Evolutionary conservation across 345 rosid species (phyloP).

Genomic region (Rubroshorea leprosula): DNA sequence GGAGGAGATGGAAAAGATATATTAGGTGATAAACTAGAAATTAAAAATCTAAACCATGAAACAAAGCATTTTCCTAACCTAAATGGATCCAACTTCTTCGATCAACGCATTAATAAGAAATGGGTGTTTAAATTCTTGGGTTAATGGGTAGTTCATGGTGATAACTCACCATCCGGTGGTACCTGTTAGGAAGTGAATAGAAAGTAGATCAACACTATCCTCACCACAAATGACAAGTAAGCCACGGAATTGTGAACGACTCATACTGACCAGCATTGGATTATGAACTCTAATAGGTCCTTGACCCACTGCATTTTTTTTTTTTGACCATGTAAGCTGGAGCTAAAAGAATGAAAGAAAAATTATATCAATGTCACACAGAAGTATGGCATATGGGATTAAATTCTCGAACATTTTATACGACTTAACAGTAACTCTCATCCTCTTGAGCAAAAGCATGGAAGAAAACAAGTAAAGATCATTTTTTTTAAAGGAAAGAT

Average conservation of each 20-base stretch:
- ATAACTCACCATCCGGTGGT: conserved; percentile 55
- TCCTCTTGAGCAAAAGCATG: too few relatives aligned
- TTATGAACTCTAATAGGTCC: too few relatives aligned
- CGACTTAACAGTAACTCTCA: too few relatives aligned
- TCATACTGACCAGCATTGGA: conserved; percentile 37
- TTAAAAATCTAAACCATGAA: background rate
- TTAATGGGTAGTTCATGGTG: conserved; percentile 54
- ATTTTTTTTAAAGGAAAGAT: too few relatives aligned
- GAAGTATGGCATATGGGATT: too few relatives aligned
- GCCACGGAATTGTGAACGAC: background rate
- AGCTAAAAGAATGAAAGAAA: too few relatives aligned
- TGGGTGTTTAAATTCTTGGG: conserved; percentile 58
- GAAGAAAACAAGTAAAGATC: too few relatives aligned
- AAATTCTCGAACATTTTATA: too few relatives aligned
- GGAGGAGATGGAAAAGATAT: background rate
- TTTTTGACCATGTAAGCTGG: too few relatives aligned
- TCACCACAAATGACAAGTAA: background rate
- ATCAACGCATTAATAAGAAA: conserved; percentile 49
- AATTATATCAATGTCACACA: too few relatives aligned
- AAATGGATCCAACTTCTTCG: conserved; percentile 50
- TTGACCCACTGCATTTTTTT: too few relatives aligned
- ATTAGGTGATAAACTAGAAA: background rate
- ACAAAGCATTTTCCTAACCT: conserved; percentile 19
- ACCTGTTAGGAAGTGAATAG: conserved; percentile 24
- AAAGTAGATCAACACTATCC: background rate